phyloP scores from a whole-genome alignment of 2,329 filamentous ascomycete species.

The Incumbomyces delicatus region DNA sequence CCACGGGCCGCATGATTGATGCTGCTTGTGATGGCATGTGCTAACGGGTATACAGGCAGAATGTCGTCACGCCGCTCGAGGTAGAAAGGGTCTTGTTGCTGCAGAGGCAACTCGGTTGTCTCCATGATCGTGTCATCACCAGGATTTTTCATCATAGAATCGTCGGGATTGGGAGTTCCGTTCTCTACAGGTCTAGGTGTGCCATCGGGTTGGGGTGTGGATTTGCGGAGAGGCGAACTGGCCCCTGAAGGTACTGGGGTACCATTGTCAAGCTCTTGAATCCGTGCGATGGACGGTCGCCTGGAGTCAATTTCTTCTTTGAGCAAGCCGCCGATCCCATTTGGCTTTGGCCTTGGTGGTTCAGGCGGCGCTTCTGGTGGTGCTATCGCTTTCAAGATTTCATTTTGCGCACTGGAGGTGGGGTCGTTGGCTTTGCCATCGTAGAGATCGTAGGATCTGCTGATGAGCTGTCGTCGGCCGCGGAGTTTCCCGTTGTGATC shows the following conservation, averaged over 20 bases:
- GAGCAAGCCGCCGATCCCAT: slow-evolving; percentile 33
- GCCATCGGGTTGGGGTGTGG: slow-evolving; percentile 51
- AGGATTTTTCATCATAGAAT: slow-evolving; percentile 2
- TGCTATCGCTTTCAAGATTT: slow-evolving; percentile 45
- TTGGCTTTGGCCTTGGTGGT: slow-evolving; percentile 14
- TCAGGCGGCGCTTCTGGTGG: slow-evolving; percentile 26
- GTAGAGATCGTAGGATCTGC: slow-evolving; percentile 86
- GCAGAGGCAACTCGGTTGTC: slow-evolving; percentile 15
- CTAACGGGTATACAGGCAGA: slow-evolving; percentile 72
- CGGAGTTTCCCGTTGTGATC: slow-evolving; percentile 63
- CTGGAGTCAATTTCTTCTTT: slow-evolving; percentile 51
- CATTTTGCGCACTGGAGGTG: slow-evolving; percentile 70
- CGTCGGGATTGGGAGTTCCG: slow-evolving; percentile 8
- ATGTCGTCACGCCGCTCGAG: slow-evolving; percentile 63
- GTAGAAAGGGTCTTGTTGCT: slow-evolving; percentile 30
- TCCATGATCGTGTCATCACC: slow-evolving; percentile 10
- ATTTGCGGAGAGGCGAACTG: slow-evolving; percentile 76
- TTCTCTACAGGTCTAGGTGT: slow-evolving; percentile 29
- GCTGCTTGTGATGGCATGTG: slow-evolving; percentile 79
- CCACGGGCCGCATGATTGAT: slow-evolving; percentile 78
- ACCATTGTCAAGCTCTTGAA: slow-evolving; percentile 55
- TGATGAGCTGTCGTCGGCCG: slow-evolving; percentile 69
- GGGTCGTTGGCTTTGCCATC: slow-evolving; percentile 90
- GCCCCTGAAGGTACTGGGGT: slow-evolving; percentile 80
- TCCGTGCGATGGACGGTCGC: slow-evolving; percentile 51